Percentiles rank a stretch among this genome's conserved stretches.
Evolutionary conservation across 2,329 filamentous ascomycete genomes (phyloP).

Genomic region (Elsinoe ampelina): DNA sequence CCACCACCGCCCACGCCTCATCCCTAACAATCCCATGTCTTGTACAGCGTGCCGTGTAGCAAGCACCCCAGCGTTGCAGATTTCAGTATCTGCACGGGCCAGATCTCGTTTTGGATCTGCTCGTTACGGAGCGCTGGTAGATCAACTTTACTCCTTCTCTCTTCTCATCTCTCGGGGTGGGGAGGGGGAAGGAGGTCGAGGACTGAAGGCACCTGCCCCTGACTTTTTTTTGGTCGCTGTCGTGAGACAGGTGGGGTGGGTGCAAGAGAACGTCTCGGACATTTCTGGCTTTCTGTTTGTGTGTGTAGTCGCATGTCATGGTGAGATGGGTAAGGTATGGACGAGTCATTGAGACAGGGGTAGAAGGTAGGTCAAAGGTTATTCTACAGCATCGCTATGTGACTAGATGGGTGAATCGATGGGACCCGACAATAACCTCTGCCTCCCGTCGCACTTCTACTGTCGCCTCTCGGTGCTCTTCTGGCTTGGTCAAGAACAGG

Average conservation of each 20-base stretch:
- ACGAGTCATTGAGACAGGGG: background rate
- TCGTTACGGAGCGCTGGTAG: slow-evolving; percentile 42
- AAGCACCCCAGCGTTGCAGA: slow-evolving; percentile 35
- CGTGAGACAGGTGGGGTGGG: slow-evolving; percentile 23
- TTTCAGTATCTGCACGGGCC: slow-evolving; percentile 35
- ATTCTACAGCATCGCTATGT: slow-evolving; percentile 10
- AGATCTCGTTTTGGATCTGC: slow-evolving; percentile 25
- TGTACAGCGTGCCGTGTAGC: background rate
- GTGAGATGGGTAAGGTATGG: too few species aligned
- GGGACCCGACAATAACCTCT: too few species aligned
- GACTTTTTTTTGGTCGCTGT: slow-evolving; percentile 19
- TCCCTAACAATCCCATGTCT: background rate
- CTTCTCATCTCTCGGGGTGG: slow-evolving; percentile 11
- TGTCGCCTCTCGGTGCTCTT: slow-evolving; percentile 9
- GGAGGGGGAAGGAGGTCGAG: slow-evolving; percentile 17
- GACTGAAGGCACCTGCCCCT: slow-evolving; percentile 29
- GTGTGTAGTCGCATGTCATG: background rate
- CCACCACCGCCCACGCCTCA: background rate
- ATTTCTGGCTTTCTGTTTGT: slow-evolving; percentile 14
- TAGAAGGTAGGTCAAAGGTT: background rate
- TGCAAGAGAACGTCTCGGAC: slow-evolving; percentile 33
- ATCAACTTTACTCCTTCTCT: slow-evolving; percentile 20
- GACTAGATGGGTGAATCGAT: background rate
- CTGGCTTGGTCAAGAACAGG: background rate
- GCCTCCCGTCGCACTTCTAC: background rate